Evolutionary conservation across 108 stramenopile genomes (phyloP), one percentile per base, ranked within the genome.

Genomic region (Skeletonema marinoi): DNA sequence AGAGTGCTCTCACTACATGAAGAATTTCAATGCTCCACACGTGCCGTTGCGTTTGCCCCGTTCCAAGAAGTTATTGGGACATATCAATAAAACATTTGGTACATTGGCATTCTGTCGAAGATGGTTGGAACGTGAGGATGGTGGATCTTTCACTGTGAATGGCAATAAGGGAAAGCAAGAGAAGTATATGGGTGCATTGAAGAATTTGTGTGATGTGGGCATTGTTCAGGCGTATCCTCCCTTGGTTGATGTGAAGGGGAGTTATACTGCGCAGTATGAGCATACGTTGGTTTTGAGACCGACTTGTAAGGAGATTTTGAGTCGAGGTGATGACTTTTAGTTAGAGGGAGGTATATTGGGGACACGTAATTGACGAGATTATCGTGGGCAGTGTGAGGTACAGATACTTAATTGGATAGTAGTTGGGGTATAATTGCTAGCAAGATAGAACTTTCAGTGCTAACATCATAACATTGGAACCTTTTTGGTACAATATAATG

Each of bases 1-100:
- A 90, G 99, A 99, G 82, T 99, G 99, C 86, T 92, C 90, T 32
- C 99, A 99, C 84, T 99, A 98, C 89, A 98, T 98, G 98, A 98
- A 98, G 83, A 87, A 89, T 72, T 94, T 98, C 66, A 73, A 99
- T 74, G 96, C 95, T 59, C 98, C 97, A 21, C 98, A 96, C 67
- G 94, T 98, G 6, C 98, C 99, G 8, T 76, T 99, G 38, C 90
- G 98, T 17, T 85, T 99, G 85, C 93, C 92, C 14, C 82, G 91
- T 11, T 84, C 98, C 61, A 97, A 97, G 78, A 85, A 91, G 68
- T 82, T 99, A 14, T 86, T 99, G 76, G 78, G 76, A 32, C 99
- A 99, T 78, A 99, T 99, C 85, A 98, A 99, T 90, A 97, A 97
- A 84, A 99, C 99, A 33, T 99, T 99, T 84, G 97, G 96, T 6